Percentiles rank a stretch among this genome's conserved stretches.
Conservation (phyloP, 768 basidiomycete genomes). For the Cantharellus cinnabarinus region DNA sequence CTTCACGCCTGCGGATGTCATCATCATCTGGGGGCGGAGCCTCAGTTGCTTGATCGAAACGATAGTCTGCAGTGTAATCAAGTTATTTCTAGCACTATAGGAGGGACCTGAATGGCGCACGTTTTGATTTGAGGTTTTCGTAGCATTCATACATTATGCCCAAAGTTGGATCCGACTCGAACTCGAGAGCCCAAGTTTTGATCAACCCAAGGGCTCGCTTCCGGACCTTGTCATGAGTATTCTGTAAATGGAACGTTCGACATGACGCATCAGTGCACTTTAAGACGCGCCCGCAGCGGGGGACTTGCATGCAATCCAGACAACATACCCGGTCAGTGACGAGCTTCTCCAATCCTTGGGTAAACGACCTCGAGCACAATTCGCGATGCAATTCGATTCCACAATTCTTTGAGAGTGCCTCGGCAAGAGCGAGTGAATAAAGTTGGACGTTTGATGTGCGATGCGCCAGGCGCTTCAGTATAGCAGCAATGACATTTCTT, state of each 20-base stretch:
- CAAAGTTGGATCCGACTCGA: conserved; percentile 55
- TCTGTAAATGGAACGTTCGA: conserved; percentile 26
- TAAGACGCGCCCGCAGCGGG: too few relatives aligned
- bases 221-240: conserved; percentile 80
- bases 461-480: conserved; percentile 81
- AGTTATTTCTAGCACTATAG: not conserved
- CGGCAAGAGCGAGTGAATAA: conserved; percentile 71
- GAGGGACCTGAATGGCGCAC: conserved; percentile 22
- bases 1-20: conserved; percentile 63
- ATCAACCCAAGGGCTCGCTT: conserved; percentile 50
- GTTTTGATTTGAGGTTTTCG: conserved; percentile 59
- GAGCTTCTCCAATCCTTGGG: conserved; percentile 68
- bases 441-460: conserved; percentile 94
- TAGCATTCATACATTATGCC: conserved; percentile 87
- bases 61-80: conserved; percentile 33
- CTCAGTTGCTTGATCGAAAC: conserved; percentile 42
- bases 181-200: conserved; percentile 68
- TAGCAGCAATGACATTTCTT: conserved; percentile 59
- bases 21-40: conserved; percentile 55
- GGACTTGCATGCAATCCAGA: too few relatives aligned
- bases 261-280: not conserved
- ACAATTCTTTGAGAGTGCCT: conserved; percentile 85
- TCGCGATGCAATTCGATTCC: conserved; percentile 63
- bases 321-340: conserved; percentile 60
- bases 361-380: conserved; percentile 77